Conservation (phyloP, 805 yeast species). For the Nakazawaea holstii region DNA sequence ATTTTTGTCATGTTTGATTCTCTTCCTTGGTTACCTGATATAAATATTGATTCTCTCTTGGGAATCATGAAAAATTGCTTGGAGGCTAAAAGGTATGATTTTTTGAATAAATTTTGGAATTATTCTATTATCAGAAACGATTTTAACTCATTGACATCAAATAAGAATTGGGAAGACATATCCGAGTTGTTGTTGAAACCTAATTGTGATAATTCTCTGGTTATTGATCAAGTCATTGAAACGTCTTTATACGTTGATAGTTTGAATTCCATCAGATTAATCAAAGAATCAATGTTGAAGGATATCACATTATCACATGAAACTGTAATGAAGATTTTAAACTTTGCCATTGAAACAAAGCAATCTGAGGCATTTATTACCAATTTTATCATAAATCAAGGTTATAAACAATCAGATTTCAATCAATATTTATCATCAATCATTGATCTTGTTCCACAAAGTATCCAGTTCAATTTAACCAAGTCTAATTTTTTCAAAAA, state of each 20-base stretch:
- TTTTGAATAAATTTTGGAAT: slow-evolving; percentile 25
- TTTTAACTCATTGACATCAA: slow-evolving; percentile 17
- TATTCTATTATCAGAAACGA: slow-evolving; percentile 25
- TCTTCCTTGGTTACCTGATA: slow-evolving; percentile 28
- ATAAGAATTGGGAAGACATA: background rate
- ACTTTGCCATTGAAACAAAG: slow-evolving; percentile 17
- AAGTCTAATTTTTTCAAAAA: slow-evolving; percentile 22
- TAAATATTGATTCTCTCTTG: slow-evolving; percentile 21
- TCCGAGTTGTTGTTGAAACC: background rate
- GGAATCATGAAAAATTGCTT: slow-evolving; percentile 21
- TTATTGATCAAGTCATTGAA: background rate
- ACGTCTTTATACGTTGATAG: slow-evolving; percentile 12
- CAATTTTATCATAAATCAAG: slow-evolving; percentile 25
- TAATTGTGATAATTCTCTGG: background rate
- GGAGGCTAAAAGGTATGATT: slow-evolving; percentile 14
- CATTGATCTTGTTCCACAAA: slow-evolving; percentile 21
- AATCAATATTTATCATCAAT: slow-evolving; percentile 26
- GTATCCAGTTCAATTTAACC: slow-evolving; percentile 14
- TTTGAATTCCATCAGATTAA: slow-evolving; percentile 19
- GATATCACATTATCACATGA: slow-evolving; percentile 19
- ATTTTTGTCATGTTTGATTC: slow-evolving; percentile 23
- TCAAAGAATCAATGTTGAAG: slow-evolving; percentile 25
- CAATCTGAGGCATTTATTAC: slow-evolving; percentile 13
- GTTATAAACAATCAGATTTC: slow-evolving; percentile 21
- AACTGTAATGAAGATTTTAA: slow-evolving; percentile 18